phyloP scores from a whole-genome alignment of 2,329 filamentous ascomycete genomes.

The Pseudogymnoascus verrucosus region DNA sequence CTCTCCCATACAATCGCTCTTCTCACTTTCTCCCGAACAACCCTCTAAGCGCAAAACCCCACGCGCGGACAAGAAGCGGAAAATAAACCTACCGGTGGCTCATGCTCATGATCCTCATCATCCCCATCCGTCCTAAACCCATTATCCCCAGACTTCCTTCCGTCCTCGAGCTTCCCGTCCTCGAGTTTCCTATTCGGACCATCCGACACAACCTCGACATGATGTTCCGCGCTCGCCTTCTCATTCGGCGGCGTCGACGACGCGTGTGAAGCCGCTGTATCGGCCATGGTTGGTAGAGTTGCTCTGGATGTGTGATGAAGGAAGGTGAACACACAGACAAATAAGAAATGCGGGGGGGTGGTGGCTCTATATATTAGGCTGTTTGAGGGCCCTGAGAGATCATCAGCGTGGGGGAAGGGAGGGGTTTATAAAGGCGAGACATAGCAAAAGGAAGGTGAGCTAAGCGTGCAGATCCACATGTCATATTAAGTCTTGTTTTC shows the following conservation, averaged over 20 bases:
- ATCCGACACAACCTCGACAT: not conserved
- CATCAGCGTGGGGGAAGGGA: not conserved
- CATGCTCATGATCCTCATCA: conserved; percentile 38
- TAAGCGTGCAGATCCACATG: not conserved
- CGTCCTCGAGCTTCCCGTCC: not conserved
- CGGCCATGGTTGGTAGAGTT: not conserved
- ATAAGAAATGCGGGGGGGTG: not conserved
- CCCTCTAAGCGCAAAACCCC: not conserved
- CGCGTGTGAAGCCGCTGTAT: conserved; percentile 11
- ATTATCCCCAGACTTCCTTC: conserved; percentile 38
- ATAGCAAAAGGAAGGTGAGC: not conserved
- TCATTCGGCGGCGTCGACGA: conserved; percentile 18
- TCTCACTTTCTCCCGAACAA: not conserved
- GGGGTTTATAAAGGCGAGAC: not conserved
- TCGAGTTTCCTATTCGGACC: not conserved
- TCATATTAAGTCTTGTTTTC: not conserved
- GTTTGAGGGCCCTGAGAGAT: not conserved
- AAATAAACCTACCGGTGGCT: conserved; percentile 33
- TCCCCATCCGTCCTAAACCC: conserved; percentile 39
- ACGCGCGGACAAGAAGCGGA: not conserved
- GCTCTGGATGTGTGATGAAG: not conserved
- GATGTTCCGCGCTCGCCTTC: conserved; percentile 14
- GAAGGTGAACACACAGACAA: not conserved
- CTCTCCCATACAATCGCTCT: not conserved
- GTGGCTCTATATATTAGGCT: not conserved